Evolutionary conservation across 768 basidiomycete species (phyloP).

Genomic region (Strobilomyces echinocephalus): DNA sequence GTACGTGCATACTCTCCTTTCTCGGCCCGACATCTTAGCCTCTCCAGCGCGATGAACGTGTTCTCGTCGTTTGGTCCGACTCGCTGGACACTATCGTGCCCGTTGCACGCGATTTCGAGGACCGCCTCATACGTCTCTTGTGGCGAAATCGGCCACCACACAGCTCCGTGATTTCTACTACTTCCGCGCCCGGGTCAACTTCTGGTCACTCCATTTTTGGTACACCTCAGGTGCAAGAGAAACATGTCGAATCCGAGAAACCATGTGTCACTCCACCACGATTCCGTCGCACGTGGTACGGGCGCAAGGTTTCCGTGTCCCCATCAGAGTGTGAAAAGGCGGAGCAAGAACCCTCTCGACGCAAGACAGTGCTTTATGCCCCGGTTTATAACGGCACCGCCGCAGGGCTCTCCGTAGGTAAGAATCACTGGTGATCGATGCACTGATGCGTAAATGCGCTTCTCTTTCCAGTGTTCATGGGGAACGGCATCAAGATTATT

Average conservation of each 20-base stretch:
- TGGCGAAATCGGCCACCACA: constrained; percentile 40
- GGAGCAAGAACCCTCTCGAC: constrained; percentile 6
- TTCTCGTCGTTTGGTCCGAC: constrained; percentile 82
- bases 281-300: constrained; percentile 56
- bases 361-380: constrained; percentile 23
- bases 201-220: constrained; percentile 36
- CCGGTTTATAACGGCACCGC: constrained; percentile 26
- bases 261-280: constrained; percentile 25
- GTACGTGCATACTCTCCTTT: constrained; percentile 37
- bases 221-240: constrained; percentile 15
- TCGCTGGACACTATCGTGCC: constrained; percentile 69
- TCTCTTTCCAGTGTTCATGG: constrained; percentile 50
- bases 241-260: constrained; percentile 9
- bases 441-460: constrained; percentile 1
- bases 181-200: constrained; percentile 30
- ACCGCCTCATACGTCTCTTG: constrained; percentile 51
- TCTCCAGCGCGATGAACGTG: constrained; percentile 70
- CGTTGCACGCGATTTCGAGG: constrained; percentile 46
- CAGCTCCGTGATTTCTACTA: constrained; percentile 20
- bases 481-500: constrained; percentile 58
- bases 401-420: constrained; percentile 25
- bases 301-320: constrained; percentile 43
- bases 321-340: constrained; percentile 30
- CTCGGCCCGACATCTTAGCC: background rate
- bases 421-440: background rate